A percentile compares a stretch with the other conserved stretches of the same genome.
Conservation (phyloP, 164 flowering plant species). For the Houttuynia cordata region DNA sequence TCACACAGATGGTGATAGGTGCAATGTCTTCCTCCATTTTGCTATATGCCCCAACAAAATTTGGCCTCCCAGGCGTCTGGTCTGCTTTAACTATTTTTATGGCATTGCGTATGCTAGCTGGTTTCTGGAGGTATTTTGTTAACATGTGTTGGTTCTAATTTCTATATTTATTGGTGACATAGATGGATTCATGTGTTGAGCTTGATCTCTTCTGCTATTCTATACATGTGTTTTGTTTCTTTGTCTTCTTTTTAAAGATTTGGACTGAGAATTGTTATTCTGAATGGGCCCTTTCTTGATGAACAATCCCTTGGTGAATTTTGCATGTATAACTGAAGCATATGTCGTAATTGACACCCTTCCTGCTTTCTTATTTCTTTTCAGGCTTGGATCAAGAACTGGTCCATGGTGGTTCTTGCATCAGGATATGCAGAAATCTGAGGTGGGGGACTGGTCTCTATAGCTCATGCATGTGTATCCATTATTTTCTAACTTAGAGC, state of each 20-base stretch:
- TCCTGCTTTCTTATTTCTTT: no score
- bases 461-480: neutral
- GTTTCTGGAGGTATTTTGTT: constrained; percentile 51
- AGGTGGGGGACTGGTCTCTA: constrained; percentile 21
- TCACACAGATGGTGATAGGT: constrained; percentile 53
- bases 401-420: constrained; percentile 93
- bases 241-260: no score
- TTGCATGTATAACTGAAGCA: no score
- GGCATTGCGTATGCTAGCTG: constrained; percentile 70
- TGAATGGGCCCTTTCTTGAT: neutral
- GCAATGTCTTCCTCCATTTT: constrained; percentile 63
- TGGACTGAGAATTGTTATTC: neutral
- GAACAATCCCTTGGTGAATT: no score
- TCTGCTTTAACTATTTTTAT: constrained; percentile 73
- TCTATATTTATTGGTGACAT: neutral
- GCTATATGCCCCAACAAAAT: constrained; percentile 45
- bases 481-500: neutral
- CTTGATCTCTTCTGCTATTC: neutral
- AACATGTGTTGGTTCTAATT: no score
- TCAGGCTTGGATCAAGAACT: constrained; percentile 43
- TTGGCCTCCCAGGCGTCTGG: constrained; percentile 91
- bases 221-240: neutral
- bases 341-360: no score
- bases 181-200: neutral
- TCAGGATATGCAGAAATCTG: constrained; percentile 18